Base-by-base conservation (phyloP, 331 rosid genomes). In the Malus hybrid region DNA sequence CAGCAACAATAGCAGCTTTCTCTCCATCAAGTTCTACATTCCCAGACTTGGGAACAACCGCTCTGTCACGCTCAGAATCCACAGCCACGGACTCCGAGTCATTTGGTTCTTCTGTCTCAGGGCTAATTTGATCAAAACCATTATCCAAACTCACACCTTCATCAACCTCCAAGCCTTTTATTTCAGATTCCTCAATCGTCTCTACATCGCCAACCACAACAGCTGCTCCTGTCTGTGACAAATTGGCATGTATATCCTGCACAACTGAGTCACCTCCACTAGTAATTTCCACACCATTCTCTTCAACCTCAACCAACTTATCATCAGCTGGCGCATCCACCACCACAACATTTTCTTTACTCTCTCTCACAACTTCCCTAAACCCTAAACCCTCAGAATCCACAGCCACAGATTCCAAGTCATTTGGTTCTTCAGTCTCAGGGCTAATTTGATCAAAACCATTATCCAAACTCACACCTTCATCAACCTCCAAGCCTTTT, bases 171-270 rank as follows among this genome's bases (percentile, higher is more conserved):
- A 72, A 4, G 63, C 79, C 85, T 32, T 60, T 75, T 56, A 78
- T 80, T 48, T 85, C 86, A 70, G 84, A 72, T 19, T 74, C 88
- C 72, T 79, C 69, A 64, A 74, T 79, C n/a, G 48, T 77, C 72
- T 72, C 85, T 44, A 54, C 78, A 73, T 80, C 87, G 18, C 85
- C 90, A 63, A 77, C 86, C 32, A 83, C 85, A 44, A 84, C 85
- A 67, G 75, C 86, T 10, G 81, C 86, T 22, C 83, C 83, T 48
- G 81, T 70, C 27, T 36, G 70, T 52, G 78, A 66, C 68, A 81
- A 4, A 67, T 81, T 65, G 34, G 76, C 85, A 10, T 71, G 56
- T 5, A 79, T 27, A 10, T 67, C 81, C 6, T 80, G 86, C 70
- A 80, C 93, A 77, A 85, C 83, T 3, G 81, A 54, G 60, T 73